phyloP scores from a whole-genome alignment of 331 rosid genomes.

The Malus hybrid region DNA sequence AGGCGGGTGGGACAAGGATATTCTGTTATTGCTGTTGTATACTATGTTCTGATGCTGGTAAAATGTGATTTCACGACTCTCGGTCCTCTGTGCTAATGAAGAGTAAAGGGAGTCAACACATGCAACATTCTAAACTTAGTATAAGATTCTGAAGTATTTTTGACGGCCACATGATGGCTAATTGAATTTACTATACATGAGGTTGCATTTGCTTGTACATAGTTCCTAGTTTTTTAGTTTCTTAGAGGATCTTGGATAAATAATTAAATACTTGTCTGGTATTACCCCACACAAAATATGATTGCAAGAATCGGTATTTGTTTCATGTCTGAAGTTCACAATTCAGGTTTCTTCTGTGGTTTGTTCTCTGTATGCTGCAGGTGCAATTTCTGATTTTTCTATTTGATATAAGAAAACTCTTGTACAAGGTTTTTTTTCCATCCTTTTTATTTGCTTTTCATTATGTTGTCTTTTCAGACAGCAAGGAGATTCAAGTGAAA shows the following conservation, averaged over 20 bases:
- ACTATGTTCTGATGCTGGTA: background rate
- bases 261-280: background rate
- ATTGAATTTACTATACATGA: background rate
- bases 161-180: background rate
- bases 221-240: background rate
- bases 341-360: background rate
- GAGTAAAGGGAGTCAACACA: background rate
- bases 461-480: constrained; percentile 32
- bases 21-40: background rate
- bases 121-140: background rate
- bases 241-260: background rate
- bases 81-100: background rate
- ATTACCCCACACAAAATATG: too few relatives aligned
- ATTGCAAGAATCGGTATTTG: background rate
- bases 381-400: background rate
- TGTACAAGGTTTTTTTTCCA: background rate
- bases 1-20: background rate
- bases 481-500: constrained; percentile 31
- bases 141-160: background rate
- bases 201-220: background rate
- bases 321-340: background rate
- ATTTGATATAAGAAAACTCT: background rate
- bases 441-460: constrained; percentile 2
- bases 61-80: background rate
- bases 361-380: background rate